Conservation (phyloP, 192 early-diverging fungal genomes). For the Gamsiella multidivaricata region DNA sequence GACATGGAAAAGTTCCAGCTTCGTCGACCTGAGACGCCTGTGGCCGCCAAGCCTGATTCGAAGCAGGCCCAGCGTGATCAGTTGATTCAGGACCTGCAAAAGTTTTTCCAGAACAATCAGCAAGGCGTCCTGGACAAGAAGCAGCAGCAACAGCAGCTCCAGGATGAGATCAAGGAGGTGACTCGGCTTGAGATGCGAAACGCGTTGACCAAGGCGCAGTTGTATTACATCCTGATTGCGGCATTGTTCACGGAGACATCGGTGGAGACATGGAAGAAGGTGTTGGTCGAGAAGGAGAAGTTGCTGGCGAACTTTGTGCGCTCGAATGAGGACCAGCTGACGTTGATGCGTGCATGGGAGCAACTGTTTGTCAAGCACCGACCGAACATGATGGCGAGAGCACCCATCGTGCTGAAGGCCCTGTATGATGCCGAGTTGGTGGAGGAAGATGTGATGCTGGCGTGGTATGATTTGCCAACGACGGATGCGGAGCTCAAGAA, state of each 20-base stretch:
- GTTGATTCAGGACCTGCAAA: constrained; percentile 66
- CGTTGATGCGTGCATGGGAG: constrained; percentile 72
- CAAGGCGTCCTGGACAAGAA: constrained; percentile 13
- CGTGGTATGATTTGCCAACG: constrained; percentile 68
- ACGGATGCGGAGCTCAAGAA: constrained; percentile 70
- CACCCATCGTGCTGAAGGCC: constrained; percentile 70
- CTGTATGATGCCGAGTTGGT: constrained; percentile 81
- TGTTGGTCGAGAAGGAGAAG: constrained; percentile 53
- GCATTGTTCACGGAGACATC: constrained; percentile 69
- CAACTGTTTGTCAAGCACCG: constrained; percentile 61
- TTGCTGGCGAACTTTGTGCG: constrained; percentile 68
- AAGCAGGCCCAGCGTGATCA: constrained; percentile 54
- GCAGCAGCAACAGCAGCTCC: constrained; percentile 53
- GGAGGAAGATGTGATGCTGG: constrained; percentile 82
- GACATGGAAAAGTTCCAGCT: constrained; percentile 64
- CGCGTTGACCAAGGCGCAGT: constrained; percentile 81
- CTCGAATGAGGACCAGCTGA: constrained; percentile 65
- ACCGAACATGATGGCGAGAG: constrained; percentile 60
- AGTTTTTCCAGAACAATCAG: constrained; percentile 53
- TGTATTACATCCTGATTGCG: constrained; percentile 73
- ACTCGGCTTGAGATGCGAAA: constrained; percentile 88
- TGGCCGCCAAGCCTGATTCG: constrained; percentile 43
- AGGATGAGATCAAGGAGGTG: constrained; percentile 80
- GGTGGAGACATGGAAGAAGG: constrained; percentile 44
- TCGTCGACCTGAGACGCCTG: constrained; percentile 50